Evolutionary conservation across 129 eudicot species (phyloP), one percentile per base, ranked within the genome.

Genomic region (Artemisia argyi): DNA sequence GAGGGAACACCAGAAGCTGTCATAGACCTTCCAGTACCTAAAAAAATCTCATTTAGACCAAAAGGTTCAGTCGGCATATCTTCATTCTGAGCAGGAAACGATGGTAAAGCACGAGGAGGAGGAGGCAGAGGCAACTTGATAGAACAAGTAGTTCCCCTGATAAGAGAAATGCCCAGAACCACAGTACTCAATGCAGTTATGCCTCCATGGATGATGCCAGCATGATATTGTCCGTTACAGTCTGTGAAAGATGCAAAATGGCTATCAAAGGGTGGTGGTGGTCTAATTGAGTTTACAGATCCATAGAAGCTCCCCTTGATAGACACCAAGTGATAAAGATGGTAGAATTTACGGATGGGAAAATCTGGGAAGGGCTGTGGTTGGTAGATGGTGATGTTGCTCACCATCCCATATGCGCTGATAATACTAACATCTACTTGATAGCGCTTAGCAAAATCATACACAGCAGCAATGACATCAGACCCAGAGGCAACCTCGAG

Each of bases 351-450:
- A 35, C 11, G 26, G 18, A 64, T 8, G 47, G 66, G 17, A 1
- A 28, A 61, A 11, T 5, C 32, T 64, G 20, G 10, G 42, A 5
- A 35, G 51, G 68, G 51, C 13, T 16, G 5, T 64, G 68, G 68
- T 64, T 15, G 51, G 50, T 64, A 39, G 28, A 64, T 8, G 18
- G 26, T n/a, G 18, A 64, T 22, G 68, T 39, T 64, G 28, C 52
- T 8, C 68, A 64, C 68, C n/a, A 39, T 9, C 51, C 68, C 68
- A 64, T 64, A 9, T 64, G 68, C 44, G n/a, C n/a, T 64, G 20
- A 64, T 64, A 35, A 64, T 14, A 39, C 68, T 15, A 64, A 64
- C 68, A 39, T 42, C 52, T 14, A 9, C 68, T 17, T 64, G 44
- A 64, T 39, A 7, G 52, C 15, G 52, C 14, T 64, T 64, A 42